These are phyloP conservation scores for Plantago lanceolata DNA, from an alignment of 305 asterid species.

Conservation along the genomic window DNA sequence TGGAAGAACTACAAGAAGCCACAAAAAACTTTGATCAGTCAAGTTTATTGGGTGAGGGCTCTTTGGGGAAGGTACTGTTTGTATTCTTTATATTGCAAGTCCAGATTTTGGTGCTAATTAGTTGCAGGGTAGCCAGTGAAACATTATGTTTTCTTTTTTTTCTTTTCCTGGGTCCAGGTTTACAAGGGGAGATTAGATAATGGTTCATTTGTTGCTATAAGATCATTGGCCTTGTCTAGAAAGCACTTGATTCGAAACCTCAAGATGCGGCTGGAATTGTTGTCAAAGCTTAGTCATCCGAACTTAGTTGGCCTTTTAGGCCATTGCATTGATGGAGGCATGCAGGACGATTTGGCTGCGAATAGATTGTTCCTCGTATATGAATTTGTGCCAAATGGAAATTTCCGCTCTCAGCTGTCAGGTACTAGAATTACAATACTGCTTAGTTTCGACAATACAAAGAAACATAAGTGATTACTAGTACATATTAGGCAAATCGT, in stretches of 20 bases:
- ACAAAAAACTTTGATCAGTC: slow-evolving; percentile 60
- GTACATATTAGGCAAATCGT: too few species aligned
- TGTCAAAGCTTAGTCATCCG: slow-evolving; percentile 81
- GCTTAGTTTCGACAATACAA: too few species aligned
- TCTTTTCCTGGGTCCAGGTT: slow-evolving; percentile 42
- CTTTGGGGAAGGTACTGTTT: slow-evolving; percentile 67
- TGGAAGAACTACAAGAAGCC: slow-evolving; percentile 68
- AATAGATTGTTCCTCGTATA: slow-evolving; percentile 71
- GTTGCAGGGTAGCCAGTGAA: slow-evolving; percentile 24
- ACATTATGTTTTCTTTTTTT: slow-evolving; percentile 19
- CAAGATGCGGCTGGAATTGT: slow-evolving; percentile 64
- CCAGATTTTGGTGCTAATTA: not conserved
- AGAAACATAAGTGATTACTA: not conserved
- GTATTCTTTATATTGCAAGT: slow-evolving; percentile 7
- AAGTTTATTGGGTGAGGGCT: slow-evolving; percentile 72
- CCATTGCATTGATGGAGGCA: slow-evolving; percentile 69
- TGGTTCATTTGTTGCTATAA: slow-evolving; percentile 53
- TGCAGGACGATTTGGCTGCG: slow-evolving; percentile 53
- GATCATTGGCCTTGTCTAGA: slow-evolving; percentile 51
- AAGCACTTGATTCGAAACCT: slow-evolving; percentile 64
- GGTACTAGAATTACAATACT: slow-evolving; percentile 36
- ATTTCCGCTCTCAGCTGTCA: slow-evolving; percentile 68
- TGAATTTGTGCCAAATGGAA: slow-evolving; percentile 73
- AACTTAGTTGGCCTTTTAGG: slow-evolving; percentile 75
- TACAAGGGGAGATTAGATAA: slow-evolving; percentile 80